These are phyloP conservation scores for Candida gorgasii DNA, from an alignment of 805 yeast species.

Conservation along the genomic window DNA sequence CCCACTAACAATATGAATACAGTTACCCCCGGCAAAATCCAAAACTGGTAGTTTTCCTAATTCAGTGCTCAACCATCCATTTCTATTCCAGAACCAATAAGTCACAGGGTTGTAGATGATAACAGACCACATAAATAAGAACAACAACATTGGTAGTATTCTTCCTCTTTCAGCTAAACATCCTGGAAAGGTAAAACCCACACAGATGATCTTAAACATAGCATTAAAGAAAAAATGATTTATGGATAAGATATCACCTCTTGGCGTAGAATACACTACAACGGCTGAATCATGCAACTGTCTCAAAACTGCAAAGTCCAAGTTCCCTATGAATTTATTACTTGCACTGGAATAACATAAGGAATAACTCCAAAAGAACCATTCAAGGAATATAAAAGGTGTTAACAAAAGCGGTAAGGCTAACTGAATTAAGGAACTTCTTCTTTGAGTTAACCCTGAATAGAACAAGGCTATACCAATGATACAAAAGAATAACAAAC, in stretches of 20 bases:
- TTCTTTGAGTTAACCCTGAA: conserved; percentile 44
- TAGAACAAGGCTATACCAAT: conserved; percentile 42
- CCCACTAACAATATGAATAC: conserved; percentile 48
- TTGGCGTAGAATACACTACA: conserved; percentile 30
- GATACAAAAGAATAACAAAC: conserved; percentile 31
- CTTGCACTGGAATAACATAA: conserved; percentile 37
- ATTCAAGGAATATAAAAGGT: conserved; percentile 38
- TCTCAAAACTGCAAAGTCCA: conserved; percentile 31
- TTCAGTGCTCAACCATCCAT: conserved; percentile 45
- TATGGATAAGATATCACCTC: conserved; percentile 39
- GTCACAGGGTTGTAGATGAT: conserved; percentile 45
- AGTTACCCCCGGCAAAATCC: conserved; percentile 48
- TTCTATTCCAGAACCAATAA: conserved; percentile 46
- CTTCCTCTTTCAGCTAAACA: conserved; percentile 47
- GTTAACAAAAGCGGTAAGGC: conserved; percentile 33
- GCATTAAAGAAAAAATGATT: conserved; percentile 43
- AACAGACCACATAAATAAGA: conserved; percentile 39
- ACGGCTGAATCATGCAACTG: conserved; percentile 22
- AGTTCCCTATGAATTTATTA: conserved; percentile 36
- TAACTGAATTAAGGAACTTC: conserved; percentile 42
- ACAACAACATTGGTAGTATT: conserved; percentile 41
- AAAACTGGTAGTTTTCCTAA: conserved; percentile 34
- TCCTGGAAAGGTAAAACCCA: conserved; percentile 43
- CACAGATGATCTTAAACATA: conserved; percentile 39
- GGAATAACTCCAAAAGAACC: conserved; percentile 49